Evolutionary conservation across 441 rosid species (phyloP), one percentile per base, ranked within the genome.

Genomic region (Arabidopsis hybrid): DNA sequence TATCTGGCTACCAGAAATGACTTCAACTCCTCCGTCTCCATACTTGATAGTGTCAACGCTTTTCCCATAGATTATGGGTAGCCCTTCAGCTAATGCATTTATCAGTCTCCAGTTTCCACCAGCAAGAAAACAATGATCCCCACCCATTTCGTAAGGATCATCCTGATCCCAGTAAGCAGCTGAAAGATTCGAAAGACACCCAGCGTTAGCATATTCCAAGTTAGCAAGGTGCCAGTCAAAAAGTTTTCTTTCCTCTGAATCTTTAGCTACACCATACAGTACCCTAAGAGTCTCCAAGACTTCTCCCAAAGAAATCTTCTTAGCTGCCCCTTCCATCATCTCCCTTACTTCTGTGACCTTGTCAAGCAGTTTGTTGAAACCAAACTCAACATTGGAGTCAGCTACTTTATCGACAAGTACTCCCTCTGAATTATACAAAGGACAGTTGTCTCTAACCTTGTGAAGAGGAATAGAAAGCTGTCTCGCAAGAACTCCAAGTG

Each of bases 81-180:
- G 81, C 18, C 95, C 97, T 71, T 89, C 89, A 74, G 91, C 90
- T 71, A 90, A 80, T 73, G 97, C 97, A 76, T 90, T 89, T 53
- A 92, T 86, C 75, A 94, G 77, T 75, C 97, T 86, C 88, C 91
- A 86, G 67, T 92, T 94, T 73, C 97, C 99, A 74, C 97, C 97
- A 13, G 99, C 97, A 78, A 92, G 97, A 73, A 95, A 91, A 83
- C 98, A 95, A 72, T 92, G 99, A 73, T 95, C 97, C 59, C 99
- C 98, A 55, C 97, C 90, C 98, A 95, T 95, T 81, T 95, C 98
- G 66, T 85, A 95, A 13, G 99, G 98, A 85, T 95, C 97, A 84
- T 95, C 97, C 80, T 95, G 99, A 82, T 92, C 99, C 98, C 99
- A 95, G 65, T 88, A 88, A 5, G 97, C 90, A 65, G 97, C 97